Percentiles rank a stretch among this genome's conserved stretches.
Evolutionary conservation across 2,329 filamentous ascomycete species (phyloP).

Genomic region (Nannizzia gypsea): DNA sequence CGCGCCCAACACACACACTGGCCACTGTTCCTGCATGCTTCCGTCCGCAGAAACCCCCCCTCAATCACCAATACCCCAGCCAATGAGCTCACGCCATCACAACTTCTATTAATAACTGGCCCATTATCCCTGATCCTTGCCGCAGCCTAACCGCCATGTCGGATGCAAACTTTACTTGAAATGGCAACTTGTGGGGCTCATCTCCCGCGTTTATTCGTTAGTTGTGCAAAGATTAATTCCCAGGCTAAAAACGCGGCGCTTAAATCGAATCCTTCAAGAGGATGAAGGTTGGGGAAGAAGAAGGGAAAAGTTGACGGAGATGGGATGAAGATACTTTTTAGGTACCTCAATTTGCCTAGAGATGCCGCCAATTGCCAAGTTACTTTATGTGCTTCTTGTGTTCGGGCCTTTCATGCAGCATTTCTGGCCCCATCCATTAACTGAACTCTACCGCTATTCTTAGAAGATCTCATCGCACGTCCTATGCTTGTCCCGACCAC

Average conservation of each 20-base stretch:
- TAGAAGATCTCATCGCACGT: not conserved
- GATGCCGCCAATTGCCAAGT: not conserved
- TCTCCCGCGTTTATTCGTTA: not conserved
- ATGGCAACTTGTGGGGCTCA: not conserved
- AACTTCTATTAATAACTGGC: not conserved
- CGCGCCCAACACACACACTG: not conserved
- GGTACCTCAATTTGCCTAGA: not conserved
- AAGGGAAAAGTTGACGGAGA: not conserved
- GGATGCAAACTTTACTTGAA: not conserved
- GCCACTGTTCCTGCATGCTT: not conserved
- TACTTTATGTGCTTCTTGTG: not conserved
- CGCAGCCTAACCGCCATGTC: not conserved
- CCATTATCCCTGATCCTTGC: not conserved
- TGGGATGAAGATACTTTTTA: too few species aligned
- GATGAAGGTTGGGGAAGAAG: not conserved
- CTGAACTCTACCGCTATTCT: not conserved
- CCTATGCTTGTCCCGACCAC: not conserved
- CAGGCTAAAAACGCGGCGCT: not conserved
- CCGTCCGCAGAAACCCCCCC: not conserved
- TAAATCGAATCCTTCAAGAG: constrained; percentile 1
- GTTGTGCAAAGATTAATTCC: not conserved
- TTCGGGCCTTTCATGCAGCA: not conserved
- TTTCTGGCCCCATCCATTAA: not conserved
- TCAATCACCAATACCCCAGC: not conserved
- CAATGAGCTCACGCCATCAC: not conserved